Conservation (phyloP, 495 filamentous ascomycete genomes). For the Chlorociboria aeruginascens region DNA sequence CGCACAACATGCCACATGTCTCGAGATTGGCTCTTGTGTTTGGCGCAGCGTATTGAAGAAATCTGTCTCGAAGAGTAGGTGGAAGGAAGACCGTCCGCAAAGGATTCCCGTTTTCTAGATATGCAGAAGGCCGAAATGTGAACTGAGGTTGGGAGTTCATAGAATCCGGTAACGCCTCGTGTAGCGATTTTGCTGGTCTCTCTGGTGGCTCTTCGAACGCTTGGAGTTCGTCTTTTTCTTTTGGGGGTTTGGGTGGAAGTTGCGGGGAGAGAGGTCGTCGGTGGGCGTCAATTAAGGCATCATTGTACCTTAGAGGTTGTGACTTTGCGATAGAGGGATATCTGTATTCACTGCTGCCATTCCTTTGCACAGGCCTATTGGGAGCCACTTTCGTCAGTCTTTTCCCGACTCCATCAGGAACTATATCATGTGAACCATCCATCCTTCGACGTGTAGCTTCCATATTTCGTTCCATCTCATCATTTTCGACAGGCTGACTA, state of each 20-base stretch:
- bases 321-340: slow-evolving; percentile 40
- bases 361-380: slow-evolving; percentile 1
- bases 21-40: slow-evolving; percentile 79
- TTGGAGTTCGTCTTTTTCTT: slow-evolving; percentile 17
- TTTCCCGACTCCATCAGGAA: slow-evolving; percentile 3
- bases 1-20: slow-evolving; percentile 89
- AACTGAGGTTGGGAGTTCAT: slow-evolving; percentile 27
- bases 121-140: slow-evolving; percentile 76
- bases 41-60: slow-evolving; percentile 55
- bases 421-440: slow-evolving; percentile 23
- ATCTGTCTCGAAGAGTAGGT: slow-evolving; percentile 52
- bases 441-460: slow-evolving; percentile 30
- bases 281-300: neutral
- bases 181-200: slow-evolving; percentile 7
- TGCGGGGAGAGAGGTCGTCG: neutral
- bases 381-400: slow-evolving; percentile 6
- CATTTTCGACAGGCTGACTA: slow-evolving; percentile 22
- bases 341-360: slow-evolving; percentile 23
- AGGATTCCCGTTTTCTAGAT: slow-evolving; percentile 76
- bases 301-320: slow-evolving; percentile 28
- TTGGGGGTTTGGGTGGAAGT: slow-evolving; percentile 35
- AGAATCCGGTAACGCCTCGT: slow-evolving; percentile 8
- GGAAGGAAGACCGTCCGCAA: slow-evolving; percentile 84
- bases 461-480: slow-evolving; percentile 37
- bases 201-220: slow-evolving; percentile 5